phyloP scores from a whole-genome alignment of 306 rosid species.

The Potentilla sterilis region DNA sequence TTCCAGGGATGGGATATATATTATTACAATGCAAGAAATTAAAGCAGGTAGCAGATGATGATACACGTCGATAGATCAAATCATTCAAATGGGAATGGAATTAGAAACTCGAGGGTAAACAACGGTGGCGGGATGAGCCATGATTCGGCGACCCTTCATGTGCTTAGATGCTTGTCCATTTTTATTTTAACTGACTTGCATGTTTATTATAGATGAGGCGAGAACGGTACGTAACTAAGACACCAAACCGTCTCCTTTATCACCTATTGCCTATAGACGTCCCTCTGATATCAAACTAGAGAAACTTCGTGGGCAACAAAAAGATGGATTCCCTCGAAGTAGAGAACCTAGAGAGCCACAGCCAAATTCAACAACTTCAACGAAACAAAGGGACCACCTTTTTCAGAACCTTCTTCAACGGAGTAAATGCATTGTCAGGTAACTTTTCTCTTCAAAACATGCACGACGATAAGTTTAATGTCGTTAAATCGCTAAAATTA shows the following conservation, averaged over 20 bases:
- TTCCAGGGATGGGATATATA: too few species aligned
- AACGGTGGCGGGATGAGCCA: slow-evolving; percentile 67
- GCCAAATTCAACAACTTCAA: slow-evolving; percentile 32
- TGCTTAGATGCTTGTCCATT: slow-evolving; percentile 48
- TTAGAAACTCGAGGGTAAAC: slow-evolving; percentile 57
- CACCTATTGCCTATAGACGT: too few species aligned
- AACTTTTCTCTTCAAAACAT: neutral
- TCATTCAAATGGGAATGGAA: slow-evolving; percentile 43
- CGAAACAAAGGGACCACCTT: slow-evolving; percentile 50
- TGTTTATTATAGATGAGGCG: too few species aligned
- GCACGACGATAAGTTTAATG: neutral
- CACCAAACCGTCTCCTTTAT: too few species aligned
- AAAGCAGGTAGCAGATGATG: too few species aligned
- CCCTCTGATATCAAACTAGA: too few species aligned
- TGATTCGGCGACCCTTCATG: slow-evolving; percentile 72
- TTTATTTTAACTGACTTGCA: too few species aligned
- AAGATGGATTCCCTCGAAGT: slow-evolving; percentile 7
- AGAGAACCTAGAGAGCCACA: slow-evolving; percentile 49
- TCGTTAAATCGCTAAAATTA: too few species aligned
- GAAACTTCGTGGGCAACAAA: neutral
- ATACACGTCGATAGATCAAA: too few species aligned
- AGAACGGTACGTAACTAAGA: too few species aligned
- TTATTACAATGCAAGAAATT: too few species aligned
- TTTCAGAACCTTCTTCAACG: slow-evolving; percentile 64
- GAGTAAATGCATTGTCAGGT: slow-evolving; percentile 68